Base-by-base conservation (phyloP, 495 filamentous ascomycete genomes). In the Pseudomonodictys pantanalensis region DNA sequence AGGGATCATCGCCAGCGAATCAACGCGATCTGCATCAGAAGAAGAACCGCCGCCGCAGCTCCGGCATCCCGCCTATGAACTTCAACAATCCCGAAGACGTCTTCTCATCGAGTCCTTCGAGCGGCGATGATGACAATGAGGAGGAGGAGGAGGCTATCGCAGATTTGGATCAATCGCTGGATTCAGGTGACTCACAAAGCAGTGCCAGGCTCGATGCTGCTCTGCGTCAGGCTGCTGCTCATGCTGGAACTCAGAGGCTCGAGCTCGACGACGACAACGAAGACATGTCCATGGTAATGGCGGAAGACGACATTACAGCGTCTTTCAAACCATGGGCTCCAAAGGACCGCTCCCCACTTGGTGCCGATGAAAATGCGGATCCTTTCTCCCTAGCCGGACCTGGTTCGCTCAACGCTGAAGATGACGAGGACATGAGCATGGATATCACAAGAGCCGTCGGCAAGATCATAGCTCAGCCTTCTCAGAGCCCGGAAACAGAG, bases 81-180 rank as follows among this genome's bases (percentile, higher is more conserved):
- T 85, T 82, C 67, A 82, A 81, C 64, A 82, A 81, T 52, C 81
- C 77, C 1, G 81, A 86, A 9, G 79, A 83, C 44, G 79, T 75
- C 7, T 78, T 87, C 22, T 90, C 89, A 18, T 92, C 90, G 2
- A 92, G 87, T 56, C 84, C 91, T 4, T 89, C 86, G 60, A 92
- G 90, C 60, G 77, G 86, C 71, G 82, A 79, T 68, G 86, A 62
- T 30, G 39, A 41, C 11, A 46, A 49, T 26, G 48, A 44, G 1
- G 60, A 68, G 23, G 66, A 68, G 17, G 69, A 70, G 12, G 65
- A 69, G 2, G 62, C 63, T 18, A 69, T 67, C 6, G 61, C 56
- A 10, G 25, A 45, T 10, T 4, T 57, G 9, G 46, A 65, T 20
- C 53, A 35, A n/a, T 62, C 60, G 18, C 60, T 60, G n/a, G 58